Percentiles rank a stretch among this genome's conserved stretches.
phyloP scores from a whole-genome alignment of 2,329 filamentous ascomycete species.

The Penicillium griseofulvum region DNA sequence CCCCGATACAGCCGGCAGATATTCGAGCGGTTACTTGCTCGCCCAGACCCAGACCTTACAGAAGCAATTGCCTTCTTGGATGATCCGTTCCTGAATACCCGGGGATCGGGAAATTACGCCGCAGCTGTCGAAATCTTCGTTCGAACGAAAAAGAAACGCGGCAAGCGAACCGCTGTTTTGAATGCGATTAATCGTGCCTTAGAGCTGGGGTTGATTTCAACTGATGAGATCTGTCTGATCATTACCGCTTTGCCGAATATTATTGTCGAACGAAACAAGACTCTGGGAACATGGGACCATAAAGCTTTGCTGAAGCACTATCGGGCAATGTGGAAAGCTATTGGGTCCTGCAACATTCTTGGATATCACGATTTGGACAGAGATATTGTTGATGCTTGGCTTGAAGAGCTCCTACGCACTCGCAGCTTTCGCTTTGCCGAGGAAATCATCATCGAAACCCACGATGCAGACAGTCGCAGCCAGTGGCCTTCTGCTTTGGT shows the following conservation, averaged over 20 bases:
- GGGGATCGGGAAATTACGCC: conserved; percentile 37
- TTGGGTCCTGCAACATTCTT: conserved; percentile 37
- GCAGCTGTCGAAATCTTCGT: conserved; percentile 28
- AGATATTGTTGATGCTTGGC: conserved; percentile 32
- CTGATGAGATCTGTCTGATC: conserved; percentile 34
- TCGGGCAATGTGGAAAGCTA: conserved; percentile 37
- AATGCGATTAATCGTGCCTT: conserved; percentile 30
- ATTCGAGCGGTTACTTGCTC: conserved; percentile 32
- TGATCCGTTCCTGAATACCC: conserved; percentile 37
- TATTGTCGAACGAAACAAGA: conserved; percentile 15
- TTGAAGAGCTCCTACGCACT: conserved; percentile 27
- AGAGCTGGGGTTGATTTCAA: conserved; percentile 35
- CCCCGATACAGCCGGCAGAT: conserved; percentile 37
- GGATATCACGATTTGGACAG: conserved; percentile 32
- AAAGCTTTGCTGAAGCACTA: conserved; percentile 25
- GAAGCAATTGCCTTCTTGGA: conserved; percentile 35
- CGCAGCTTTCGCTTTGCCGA: conserved; percentile 24
- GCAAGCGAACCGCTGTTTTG: conserved; percentile 24
- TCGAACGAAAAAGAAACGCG: conserved; percentile 15
- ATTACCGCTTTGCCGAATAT: conserved; percentile 27
- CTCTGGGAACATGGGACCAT: conserved; percentile 13
- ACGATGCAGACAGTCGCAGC: conserved; percentile 10
- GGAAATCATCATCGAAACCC: conserved; percentile 33
- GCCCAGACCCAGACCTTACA: conserved; percentile 9
- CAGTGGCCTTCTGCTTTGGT: conserved; percentile 31